Conservation (phyloP, 768 basidiomycete species). For the Cantharellus cinnabarinus region DNA sequence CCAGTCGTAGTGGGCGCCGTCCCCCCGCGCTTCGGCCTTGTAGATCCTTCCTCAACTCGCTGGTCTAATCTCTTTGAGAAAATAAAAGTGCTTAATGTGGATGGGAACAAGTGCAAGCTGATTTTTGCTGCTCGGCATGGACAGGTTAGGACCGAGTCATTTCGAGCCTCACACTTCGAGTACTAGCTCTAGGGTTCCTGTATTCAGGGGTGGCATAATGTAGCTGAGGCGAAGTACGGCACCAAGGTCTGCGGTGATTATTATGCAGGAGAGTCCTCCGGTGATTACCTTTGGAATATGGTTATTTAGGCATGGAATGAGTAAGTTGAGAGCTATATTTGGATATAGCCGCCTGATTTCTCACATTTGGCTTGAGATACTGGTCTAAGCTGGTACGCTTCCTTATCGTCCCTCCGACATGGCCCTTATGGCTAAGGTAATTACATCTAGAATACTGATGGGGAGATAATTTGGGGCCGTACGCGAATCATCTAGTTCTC, state of each 20-base stretch:
- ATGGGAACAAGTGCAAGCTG: conserved; percentile 33
- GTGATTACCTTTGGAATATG: neutral
- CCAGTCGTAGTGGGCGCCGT: conserved; percentile 9
- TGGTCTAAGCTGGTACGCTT: conserved; percentile 3
- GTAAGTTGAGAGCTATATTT: conserved; percentile 19
- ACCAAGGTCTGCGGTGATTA: conserved; percentile 16
- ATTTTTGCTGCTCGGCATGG: conserved; percentile 52
- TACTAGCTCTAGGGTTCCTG: neutral
- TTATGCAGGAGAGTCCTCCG: neutral
- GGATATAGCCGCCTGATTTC: neutral
- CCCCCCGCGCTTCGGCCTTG: conserved; percentile 36
- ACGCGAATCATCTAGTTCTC: conserved; percentile 11
- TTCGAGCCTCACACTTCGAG: neutral
- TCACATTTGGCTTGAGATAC: conserved; percentile 1
- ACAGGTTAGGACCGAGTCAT: conserved; percentile 33
- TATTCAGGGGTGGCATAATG: conserved; percentile 32
- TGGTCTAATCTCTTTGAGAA: conserved; percentile 28
- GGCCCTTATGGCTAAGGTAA: conserved; percentile 34
- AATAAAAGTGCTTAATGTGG: conserved; percentile 26
- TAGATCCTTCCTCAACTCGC: conserved; percentile 27
- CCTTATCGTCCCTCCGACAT: neutral
- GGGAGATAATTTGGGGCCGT: conserved; percentile 55
- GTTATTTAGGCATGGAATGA: conserved; percentile 32
- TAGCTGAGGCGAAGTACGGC: conserved; percentile 38
- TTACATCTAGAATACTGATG: conserved; percentile 31